Conservation (phyloP, 371 early-diverging fungal species). For the Apophysomyces trapeziformis region DNA sequence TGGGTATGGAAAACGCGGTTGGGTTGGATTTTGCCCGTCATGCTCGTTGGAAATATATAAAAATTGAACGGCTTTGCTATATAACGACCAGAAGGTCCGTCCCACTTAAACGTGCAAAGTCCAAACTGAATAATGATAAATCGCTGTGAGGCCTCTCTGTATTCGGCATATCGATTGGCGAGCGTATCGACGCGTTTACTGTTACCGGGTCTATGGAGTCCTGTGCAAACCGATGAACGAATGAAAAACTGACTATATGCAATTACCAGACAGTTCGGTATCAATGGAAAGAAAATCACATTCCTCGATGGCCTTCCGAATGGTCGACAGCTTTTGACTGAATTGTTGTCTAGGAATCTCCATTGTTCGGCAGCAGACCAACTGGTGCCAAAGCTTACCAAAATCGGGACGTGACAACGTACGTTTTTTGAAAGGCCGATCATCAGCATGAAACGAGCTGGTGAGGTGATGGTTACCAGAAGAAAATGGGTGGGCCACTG, state of each 20-base stretch:
- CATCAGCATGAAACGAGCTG: too few relatives aligned
- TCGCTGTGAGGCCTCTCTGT: conserved; percentile 56
- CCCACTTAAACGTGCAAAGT: conserved; percentile 77
- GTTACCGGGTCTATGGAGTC: conserved; percentile 43
- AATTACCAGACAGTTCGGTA: conserved; percentile 81
- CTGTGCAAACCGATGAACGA: conserved; percentile 19
- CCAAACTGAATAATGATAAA: conserved; percentile 83
- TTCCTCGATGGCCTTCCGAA: conserved; percentile 69
- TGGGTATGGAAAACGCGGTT: conserved; percentile 71
- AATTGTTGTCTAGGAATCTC: conserved; percentile 79
- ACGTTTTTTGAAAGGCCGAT: too few relatives aligned
- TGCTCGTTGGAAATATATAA: conserved; percentile 80
- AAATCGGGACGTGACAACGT: neutral
- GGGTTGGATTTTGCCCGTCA: conserved; percentile 60
- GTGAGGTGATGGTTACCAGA: too few relatives aligned
- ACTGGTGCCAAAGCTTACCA: neutral
- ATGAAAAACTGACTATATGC: neutral
- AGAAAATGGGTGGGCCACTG: too few relatives aligned
- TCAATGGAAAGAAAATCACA: conserved; percentile 86
- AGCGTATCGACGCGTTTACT: conserved; percentile 52
- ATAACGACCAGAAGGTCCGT: conserved; percentile 61
- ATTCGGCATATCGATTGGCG: conserved; percentile 70
- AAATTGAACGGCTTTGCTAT: conserved; percentile 87
- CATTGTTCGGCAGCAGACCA: conserved; percentile 51
- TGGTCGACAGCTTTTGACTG: conserved; percentile 49